Evolutionary conservation across 768 basidiomycete species (phyloP).

Genomic region (Sistotremastrum niveocremeum): DNA sequence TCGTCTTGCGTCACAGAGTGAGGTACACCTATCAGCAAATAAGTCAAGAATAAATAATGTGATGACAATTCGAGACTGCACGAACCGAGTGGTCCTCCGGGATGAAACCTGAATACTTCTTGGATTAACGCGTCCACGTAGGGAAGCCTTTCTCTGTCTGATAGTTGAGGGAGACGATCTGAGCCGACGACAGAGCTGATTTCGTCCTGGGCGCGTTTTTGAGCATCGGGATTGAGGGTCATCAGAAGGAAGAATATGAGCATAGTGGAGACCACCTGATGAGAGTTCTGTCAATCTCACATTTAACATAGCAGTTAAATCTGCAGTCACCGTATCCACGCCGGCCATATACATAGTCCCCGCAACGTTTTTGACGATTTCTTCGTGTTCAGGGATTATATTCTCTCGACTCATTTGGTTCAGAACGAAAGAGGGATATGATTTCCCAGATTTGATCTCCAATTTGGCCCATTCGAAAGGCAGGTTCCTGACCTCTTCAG

Average conservation of each 20-base stretch:
- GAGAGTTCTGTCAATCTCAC: too few species aligned
- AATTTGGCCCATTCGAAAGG: too few species aligned
- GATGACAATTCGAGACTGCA: not conserved
- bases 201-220: constrained; percentile 3
- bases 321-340: too few species aligned
- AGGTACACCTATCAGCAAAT: constrained; percentile 2
- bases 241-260: constrained; percentile 1
- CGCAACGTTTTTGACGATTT: too few species aligned
- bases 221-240: not conserved
- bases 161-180: constrained; percentile 2
- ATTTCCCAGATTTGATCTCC: too few species aligned
- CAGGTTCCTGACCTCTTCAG: too few species aligned
- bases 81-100: constrained; percentile 1
- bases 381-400: too few species aligned
- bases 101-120: constrained; percentile 2
- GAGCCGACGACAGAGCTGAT: constrained; percentile 1
- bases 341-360: too few species aligned
- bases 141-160: constrained; percentile 1
- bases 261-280: not conserved
- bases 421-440: too few species aligned
- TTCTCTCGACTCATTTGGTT: too few species aligned
- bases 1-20: constrained; percentile 2
- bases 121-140: constrained; percentile 1
- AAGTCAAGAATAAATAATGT: not conserved
- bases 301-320: too few species aligned